Evolutionary conservation across 305 asterid species (phyloP), one percentile per base, ranked within the genome.

Genomic region (Nicotiana rustica): DNA sequence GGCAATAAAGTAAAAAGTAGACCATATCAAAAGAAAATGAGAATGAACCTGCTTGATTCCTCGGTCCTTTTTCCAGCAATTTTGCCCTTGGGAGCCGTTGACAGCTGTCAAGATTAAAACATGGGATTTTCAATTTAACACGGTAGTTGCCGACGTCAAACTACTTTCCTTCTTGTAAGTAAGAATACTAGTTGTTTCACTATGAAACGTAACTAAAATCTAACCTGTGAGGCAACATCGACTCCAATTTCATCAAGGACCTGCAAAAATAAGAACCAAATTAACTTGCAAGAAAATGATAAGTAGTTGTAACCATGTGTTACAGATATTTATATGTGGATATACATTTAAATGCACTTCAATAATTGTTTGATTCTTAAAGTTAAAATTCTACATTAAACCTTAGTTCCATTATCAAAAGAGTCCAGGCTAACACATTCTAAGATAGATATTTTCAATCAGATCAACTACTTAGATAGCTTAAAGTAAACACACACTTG

Each of bases 241-340:
- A 94, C 93, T 35, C 99, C 99, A 77, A 96, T 96, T 87, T 96
- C 99, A 61, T 96, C 99, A 78, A 96, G 92, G 84, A 96, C 95
- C 99, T 96, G 90, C 31, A 70, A 38, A 66, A 47, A 36, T 49
- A 55, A 80, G 73, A 29, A 41, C 10, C 21, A 19, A 66, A 4
- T 71, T 25, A 47, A 47, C 25, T 18, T 47, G 83, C 29, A 35
- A 47, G 77, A 80, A 80, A 15, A 31, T 6, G 4, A 19, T 71
- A 41, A 19, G 2, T 71, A 19, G 78, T 3, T 6, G 61, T 14
- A 12, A 44, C 61, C 38, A 0, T 5, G 60, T 21, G 36, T 10
- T 31, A 10, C 12, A 71, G 61, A 19, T 44, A 71, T 44, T 12
- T 5, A 44, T 2, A 1, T 8, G 78, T 44, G n/a, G 3, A 67